Percentiles rank a stretch among this genome's conserved stretches.
phyloP scores from a whole-genome alignment of 2,329 filamentous ascomycete species.

The Diaporthe sp. region DNA sequence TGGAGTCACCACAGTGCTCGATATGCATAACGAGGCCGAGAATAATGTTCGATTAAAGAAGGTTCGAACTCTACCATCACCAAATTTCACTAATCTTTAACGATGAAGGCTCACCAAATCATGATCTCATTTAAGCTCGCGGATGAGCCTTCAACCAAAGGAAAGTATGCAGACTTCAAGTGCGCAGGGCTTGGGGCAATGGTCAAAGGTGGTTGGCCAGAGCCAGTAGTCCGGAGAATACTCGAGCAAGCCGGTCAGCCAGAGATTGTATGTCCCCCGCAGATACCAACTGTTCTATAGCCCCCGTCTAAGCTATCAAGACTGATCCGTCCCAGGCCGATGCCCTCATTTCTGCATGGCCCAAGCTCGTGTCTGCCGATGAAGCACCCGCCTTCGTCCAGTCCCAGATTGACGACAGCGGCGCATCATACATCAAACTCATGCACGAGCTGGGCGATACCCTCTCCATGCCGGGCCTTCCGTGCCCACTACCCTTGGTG shows the following conservation, averaged over 20 bases:
- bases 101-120: neutral
- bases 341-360: neutral
- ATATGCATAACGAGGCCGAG: conserved; percentile 1
- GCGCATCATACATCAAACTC: conserved; percentile 11
- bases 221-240: neutral
- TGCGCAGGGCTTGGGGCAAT: neutral
- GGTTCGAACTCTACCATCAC: neutral
- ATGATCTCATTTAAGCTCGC: neutral
- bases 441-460: conserved; percentile 14
- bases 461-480: neutral
- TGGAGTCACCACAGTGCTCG: neutral
- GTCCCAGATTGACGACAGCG: conserved; percentile 7
- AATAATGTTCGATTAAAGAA: neutral
- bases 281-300: neutral
- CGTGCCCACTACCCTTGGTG: too few species aligned
- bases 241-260: neutral
- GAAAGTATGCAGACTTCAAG: conserved; percentile 12
- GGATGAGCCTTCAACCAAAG: neutral
- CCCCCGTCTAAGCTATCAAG: accelerated
- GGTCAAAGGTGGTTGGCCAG: neutral
- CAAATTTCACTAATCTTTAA: neutral
- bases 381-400: conserved; percentile 9
- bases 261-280: neutral
- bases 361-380: neutral
- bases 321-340: neutral